Conservation (phyloP, 805 yeast genomes). For the Ogataea angusta region DNA sequence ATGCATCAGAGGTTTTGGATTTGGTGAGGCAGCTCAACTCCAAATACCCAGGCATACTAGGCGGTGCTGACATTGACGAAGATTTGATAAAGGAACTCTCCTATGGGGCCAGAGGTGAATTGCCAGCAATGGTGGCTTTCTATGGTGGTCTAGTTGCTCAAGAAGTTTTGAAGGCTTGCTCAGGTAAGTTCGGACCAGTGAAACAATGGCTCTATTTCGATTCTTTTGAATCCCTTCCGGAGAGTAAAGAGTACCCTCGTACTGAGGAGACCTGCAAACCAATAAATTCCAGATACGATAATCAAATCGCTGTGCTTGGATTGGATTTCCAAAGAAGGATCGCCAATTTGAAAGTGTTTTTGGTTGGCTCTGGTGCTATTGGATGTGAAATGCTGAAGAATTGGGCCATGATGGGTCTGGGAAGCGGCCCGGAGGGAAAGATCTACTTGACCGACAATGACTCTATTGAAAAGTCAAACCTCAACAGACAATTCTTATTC, state of each 20-base stretch:
- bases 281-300: conserved; percentile 79
- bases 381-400: conserved; percentile 98
- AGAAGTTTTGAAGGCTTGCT: conserved; percentile 91
- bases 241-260: conserved; percentile 53
- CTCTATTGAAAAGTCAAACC: conserved; percentile 90
- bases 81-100: conserved; percentile 68
- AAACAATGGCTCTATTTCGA: conserved; percentile 92
- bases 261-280: conserved; percentile 72
- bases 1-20: conserved; percentile 63
- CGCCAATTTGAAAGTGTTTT: conserved; percentile 75
- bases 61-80: conserved; percentile 54
- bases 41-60: conserved; percentile 55
- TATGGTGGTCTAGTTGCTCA: conserved; percentile 95
- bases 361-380: conserved; percentile 97
- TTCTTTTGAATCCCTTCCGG: conserved; percentile 87
- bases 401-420: conserved; percentile 97
- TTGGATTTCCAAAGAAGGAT: conserved; percentile 66
- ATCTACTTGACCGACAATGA: conserved; percentile 90
- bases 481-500: conserved; percentile 94
- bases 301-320: conserved; percentile 95
- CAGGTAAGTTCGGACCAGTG: conserved; percentile 93
- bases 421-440: conserved; percentile 85
- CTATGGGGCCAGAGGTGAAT: conserved; percentile 85
- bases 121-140: conserved; percentile 86
- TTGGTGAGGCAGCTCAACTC: conserved; percentile 57